Evolutionary conservation across 768 basidiomycete species (phyloP), one percentile per base, ranked within the genome.

Genomic region (Auriculariales sp.): DNA sequence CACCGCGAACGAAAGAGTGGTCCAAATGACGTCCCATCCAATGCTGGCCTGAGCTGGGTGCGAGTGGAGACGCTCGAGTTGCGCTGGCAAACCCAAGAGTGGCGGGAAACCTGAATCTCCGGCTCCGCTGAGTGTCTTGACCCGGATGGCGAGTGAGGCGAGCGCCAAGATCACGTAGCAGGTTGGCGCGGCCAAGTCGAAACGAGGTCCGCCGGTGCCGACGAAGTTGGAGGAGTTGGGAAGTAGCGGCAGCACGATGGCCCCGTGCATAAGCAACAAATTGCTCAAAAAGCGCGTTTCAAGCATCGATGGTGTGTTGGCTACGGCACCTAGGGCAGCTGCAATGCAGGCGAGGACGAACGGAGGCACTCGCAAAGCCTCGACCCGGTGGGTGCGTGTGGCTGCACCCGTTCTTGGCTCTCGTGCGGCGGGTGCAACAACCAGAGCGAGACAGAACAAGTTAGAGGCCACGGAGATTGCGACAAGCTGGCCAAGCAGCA

Each of bases 401-500:
- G n/a, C n/a, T n/a, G n/a, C n/a, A n/a, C n/a, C n/a, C n/a, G n/a
- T n/a, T n/a, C n/a, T n/a, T n/a, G n/a, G n/a, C n/a, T n/a, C n/a
- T n/a, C n/a, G n/a, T n/a, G 36, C 46, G 29, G 12, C 47, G n/a
- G 66, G 57, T 1, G 68, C 64, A 10, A 71, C 58, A 28, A 65
- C 54, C 5, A 79, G 49, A 9, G 77, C 73, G 4, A 76, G 60
- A 55, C 75, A 75, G 63, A 82, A 83, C 17, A 86, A 66, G 49
- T 76, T 74, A 0, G 74, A 73, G 6, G 79, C 77, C 31, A 83
- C 76, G 10, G 75, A 77, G 42, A 84, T 77, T 28, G 83, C 80
- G 49, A 86, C 80, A 19, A 83, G 55, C 61, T 84, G 81, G 4
- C 81, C 83, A 7, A 86, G 68, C 30, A 84, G 64, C 77, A 83